Percentiles rank a stretch among this genome's conserved stretches.
phyloP scores from a whole-genome alignment of 768 basidiomycete genomes.

The Mycena polygramma region DNA sequence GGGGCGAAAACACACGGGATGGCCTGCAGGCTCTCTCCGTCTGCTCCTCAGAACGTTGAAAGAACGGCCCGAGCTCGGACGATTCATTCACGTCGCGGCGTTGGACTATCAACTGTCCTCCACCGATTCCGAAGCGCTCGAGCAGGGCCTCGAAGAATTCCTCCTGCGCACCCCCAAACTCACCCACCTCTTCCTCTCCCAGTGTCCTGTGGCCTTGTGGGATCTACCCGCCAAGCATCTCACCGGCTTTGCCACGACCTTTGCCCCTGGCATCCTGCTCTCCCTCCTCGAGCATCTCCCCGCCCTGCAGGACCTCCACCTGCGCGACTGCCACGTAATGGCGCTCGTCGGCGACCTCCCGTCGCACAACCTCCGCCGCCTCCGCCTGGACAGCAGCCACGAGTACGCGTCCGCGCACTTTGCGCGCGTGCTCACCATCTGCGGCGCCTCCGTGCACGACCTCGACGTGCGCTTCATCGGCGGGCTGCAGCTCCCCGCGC shows the following conservation, averaged over 20 bases:
- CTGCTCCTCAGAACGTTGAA: slow-evolving; percentile 45
- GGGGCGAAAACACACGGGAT: slow-evolving; percentile 46
- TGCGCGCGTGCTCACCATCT: slow-evolving; percentile 40
- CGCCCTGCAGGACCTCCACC: slow-evolving; percentile 41
- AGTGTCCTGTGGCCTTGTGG: slow-evolving; percentile 47
- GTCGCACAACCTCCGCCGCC: slow-evolving; percentile 40
- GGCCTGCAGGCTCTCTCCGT: slow-evolving; percentile 44
- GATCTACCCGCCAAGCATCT: slow-evolving; percentile 39
- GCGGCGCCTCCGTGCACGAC: slow-evolving; percentile 38
- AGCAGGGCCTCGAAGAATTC: slow-evolving; percentile 42
- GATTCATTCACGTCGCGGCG: slow-evolving; percentile 40
- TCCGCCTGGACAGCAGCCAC: slow-evolving; percentile 46
- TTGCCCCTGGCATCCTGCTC: slow-evolving; percentile 44
- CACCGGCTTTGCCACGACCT: slow-evolving; percentile 45
- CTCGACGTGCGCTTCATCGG: slow-evolving; percentile 48
- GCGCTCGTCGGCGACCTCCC: slow-evolving; percentile 39
- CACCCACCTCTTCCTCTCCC: slow-evolving; percentile 43
- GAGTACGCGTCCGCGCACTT: slow-evolving; percentile 44
- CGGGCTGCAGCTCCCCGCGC: slow-evolving; percentile 43
- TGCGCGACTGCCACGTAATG: slow-evolving; percentile 46
- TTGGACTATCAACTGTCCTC: slow-evolving; percentile 45
- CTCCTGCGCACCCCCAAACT: slow-evolving; percentile 42
- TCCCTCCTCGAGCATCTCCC: slow-evolving; percentile 43
- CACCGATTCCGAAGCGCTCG: slow-evolving; percentile 39
- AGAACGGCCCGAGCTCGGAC: slow-evolving; percentile 43